phyloP scores from a whole-genome alignment of 2,329 filamentous ascomycete species.

The Fusarium sp. region DNA sequence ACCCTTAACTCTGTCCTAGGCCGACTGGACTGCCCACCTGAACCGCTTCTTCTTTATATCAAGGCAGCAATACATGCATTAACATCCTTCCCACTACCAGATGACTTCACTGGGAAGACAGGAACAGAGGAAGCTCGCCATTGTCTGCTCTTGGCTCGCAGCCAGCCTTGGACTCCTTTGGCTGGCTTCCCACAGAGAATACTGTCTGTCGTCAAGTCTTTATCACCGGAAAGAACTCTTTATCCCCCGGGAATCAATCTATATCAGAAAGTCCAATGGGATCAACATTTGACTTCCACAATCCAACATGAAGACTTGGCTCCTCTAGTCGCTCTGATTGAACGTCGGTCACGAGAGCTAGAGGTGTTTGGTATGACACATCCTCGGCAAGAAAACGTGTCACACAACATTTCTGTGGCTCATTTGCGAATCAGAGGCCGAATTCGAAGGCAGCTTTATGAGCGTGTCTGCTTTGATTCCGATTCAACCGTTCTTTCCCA shows the following conservation, averaged over 20 bases:
- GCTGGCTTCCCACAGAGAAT: neutral
- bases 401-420: neutral
- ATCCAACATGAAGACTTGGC: slow-evolving; percentile 59
- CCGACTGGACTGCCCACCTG: slow-evolving; percentile 69
- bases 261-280: slow-evolving; percentile 57
- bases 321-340: slow-evolving; percentile 49
- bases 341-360: slow-evolving; percentile 51
- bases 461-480: slow-evolving; percentile 25
- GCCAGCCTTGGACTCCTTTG: slow-evolving; percentile 64
- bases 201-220: slow-evolving; percentile 11
- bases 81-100: slow-evolving; percentile 71
- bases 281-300: slow-evolving; percentile 47
- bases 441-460: slow-evolving; percentile 33
- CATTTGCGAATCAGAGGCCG: slow-evolving; percentile 16
- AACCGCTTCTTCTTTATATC: slow-evolving; percentile 67
- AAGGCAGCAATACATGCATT: slow-evolving; percentile 73
- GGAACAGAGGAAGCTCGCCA: slow-evolving; percentile 73
- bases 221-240: slow-evolving; percentile 53
- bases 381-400: neutral
- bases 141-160: slow-evolving; percentile 56
- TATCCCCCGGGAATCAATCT: slow-evolving; percentile 55
- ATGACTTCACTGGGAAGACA: slow-evolving; percentile 70
- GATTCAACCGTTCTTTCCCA: slow-evolving; percentile 3
- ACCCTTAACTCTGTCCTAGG: slow-evolving; percentile 68
- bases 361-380: slow-evolving; percentile 33